These are phyloP conservation scores for Astragalus glycyphyllos DNA, from an alignment of 306 rosid genomes.

Conservation along the genomic window DNA sequence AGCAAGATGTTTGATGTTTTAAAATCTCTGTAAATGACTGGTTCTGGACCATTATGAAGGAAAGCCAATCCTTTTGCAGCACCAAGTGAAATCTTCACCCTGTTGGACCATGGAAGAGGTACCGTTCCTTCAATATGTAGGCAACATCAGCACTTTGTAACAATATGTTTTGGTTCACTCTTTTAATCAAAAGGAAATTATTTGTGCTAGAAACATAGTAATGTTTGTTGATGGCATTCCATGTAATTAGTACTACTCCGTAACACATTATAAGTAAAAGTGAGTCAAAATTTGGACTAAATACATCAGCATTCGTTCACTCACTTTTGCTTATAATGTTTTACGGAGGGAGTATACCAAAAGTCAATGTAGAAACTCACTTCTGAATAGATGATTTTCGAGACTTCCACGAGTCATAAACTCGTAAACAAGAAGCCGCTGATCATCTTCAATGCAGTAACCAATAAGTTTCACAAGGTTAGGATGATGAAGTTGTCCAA, in stretches of 20 bases:
- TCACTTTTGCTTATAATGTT: too few relatives aligned
- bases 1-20: slow-evolving; percentile 97
- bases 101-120: slow-evolving; percentile 94
- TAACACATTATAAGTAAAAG: too few relatives aligned
- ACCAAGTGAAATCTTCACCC: slow-evolving; percentile 91
- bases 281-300: too few relatives aligned
- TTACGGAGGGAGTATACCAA: neutral
- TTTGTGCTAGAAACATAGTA: slow-evolving; percentile 20
- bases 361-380: slow-evolving; percentile 59
- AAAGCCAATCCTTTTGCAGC: slow-evolving; percentile 98
- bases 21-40: slow-evolving; percentile 94
- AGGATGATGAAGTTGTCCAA: slow-evolving; percentile 97
- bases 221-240: slow-evolving; percentile 7
- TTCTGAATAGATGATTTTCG: slow-evolving; percentile 95
- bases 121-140: slow-evolving; percentile 77
- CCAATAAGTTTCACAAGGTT: slow-evolving; percentile 96
- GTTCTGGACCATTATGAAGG: slow-evolving; percentile 93
- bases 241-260: slow-evolving; percentile 4
- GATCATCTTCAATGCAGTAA: slow-evolving; percentile 92
- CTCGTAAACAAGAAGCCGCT: slow-evolving; percentile 88
- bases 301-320: too few relatives aligned
- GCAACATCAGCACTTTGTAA: slow-evolving; percentile 47
- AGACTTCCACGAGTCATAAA: slow-evolving; percentile 98
- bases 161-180: slow-evolving; percentile 30
- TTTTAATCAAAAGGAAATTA: too few relatives aligned